These are phyloP conservation scores for Penicillium sp. DNA, from an alignment of 2,329 filamentous ascomycete species.

Conservation along the genomic window DNA sequence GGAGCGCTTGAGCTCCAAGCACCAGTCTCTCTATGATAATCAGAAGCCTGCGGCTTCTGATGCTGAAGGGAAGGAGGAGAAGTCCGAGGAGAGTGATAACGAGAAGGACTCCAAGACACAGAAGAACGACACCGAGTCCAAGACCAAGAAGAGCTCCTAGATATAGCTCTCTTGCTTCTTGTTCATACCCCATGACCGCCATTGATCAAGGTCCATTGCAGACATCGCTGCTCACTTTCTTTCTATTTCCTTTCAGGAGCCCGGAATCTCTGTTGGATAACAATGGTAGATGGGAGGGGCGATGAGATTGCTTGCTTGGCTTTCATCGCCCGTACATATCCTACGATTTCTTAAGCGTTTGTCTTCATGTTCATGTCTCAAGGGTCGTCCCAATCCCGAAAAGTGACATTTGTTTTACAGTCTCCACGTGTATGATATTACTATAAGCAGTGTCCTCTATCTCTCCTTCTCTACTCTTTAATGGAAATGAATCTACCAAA, in stretches of 20 bases:
- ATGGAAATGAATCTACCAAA: slow-evolving; percentile 9
- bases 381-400: slow-evolving; percentile 7
- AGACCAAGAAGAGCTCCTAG: slow-evolving; percentile 15
- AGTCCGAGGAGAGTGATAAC: slow-evolving; percentile 20
- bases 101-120: slow-evolving; percentile 16
- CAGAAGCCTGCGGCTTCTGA: slow-evolving; percentile 7
- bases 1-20: slow-evolving; percentile 42
- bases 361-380: not conserved
- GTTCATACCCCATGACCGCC: not conserved
- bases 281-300: not conserved
- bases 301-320: not conserved
- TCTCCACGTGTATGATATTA: slow-evolving; percentile 17
- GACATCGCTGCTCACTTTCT: not conserved
- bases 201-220: not conserved
- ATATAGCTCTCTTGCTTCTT: not conserved
- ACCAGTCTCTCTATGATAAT: slow-evolving; percentile 32
- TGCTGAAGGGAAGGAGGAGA: slow-evolving; percentile 5
- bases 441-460: not conserved
- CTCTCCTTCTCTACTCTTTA: slow-evolving; percentile 13
- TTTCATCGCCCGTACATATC: slow-evolving; percentile 9
- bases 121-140: slow-evolving; percentile 7
- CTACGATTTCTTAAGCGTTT: slow-evolving; percentile 15
- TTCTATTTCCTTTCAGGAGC: not conserved
- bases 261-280: not conserved
- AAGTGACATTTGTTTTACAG: slow-evolving; percentile 9